A percentile compares a stretch with the other conserved stretches of the same genome.
Conservation (phyloP, 148 eudicot genomes). For the Fallopia convolvulus region DNA sequence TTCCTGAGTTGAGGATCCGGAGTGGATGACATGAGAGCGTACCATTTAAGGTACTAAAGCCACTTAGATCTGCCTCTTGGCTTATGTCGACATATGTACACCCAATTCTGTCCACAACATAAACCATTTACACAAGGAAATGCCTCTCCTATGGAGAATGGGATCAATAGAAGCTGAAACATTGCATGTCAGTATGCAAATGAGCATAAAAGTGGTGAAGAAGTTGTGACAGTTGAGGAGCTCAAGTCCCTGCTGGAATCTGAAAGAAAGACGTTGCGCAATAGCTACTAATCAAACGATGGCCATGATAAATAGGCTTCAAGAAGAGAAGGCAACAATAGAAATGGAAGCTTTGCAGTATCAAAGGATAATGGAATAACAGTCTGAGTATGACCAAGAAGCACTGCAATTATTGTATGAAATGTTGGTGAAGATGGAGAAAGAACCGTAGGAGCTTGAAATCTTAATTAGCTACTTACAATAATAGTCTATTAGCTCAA, state of each 20-base stretch:
- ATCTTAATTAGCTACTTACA: no score
- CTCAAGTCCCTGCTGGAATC: conserved; percentile 45
- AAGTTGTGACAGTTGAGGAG: conserved; percentile 29
- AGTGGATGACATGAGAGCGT: no score
- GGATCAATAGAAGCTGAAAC: conserved; percentile 59
- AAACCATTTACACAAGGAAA: conserved; percentile 40
- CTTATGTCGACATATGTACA: no score
- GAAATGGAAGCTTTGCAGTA: conserved; percentile 97
- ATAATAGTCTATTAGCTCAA: no score
- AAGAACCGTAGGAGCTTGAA: conserved; percentile 75
- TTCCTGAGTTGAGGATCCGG: no score
- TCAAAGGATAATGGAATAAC: conserved; percentile 97
- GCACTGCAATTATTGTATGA: conserved; percentile 82
- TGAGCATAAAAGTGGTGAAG: conserved; percentile 50
- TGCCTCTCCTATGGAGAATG: conserved; percentile 34
- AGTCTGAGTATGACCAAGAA: conserved; percentile 94
- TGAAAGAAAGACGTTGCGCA: conserved; percentile 63
- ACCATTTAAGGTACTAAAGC: no score
- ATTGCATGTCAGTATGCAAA: conserved; percentile 52
- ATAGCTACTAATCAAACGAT: conserved; percentile 81
- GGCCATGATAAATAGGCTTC: conserved; percentile 99
- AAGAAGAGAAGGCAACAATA: conserved; percentile 91
- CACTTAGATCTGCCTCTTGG: no score
- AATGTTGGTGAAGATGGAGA: conserved; percentile 76
- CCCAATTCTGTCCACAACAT: conserved; percentile 51